Base-by-base conservation (phyloP, 257 asterid species). In the Capsicum rhomboideum region DNA sequence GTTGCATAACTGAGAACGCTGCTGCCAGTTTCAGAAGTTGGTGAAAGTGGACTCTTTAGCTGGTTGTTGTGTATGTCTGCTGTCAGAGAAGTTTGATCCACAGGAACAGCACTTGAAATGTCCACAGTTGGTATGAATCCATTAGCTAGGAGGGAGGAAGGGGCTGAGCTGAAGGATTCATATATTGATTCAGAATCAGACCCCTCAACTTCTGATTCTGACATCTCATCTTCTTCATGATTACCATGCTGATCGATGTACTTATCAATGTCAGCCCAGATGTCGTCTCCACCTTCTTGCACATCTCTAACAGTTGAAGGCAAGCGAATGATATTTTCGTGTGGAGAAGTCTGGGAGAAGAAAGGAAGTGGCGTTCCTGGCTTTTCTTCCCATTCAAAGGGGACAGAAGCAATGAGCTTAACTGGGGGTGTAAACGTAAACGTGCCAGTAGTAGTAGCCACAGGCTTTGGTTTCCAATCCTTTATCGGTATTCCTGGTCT, bases 361-460 rank as follows among this genome's bases (percentile, higher is more conserved):
- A 83, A 75, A 10, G 89, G 89, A 42, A 92, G 92, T 44, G 99
- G 99, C 52, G 90, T 93, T 52, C 99, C 97, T 4, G 98, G 98
- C 86, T 91, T 96, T 83, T 93, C 97, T 88, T 96, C 97, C 98
- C 99, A 94, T 23, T 90, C 89, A 26, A 96, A 96, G 7, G 98
- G 99, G 61, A 92, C 87, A 0, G 99, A 96, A 55, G 93, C 95
- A 18, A 91, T 89, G 40, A 91, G 88, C 89, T 93, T 93, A 52
- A 84, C 87, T 5, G 95, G 92, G 31, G 88, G 88, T 14, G 85
- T 75, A 28, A 79, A 82, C 17, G 77, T 59, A 44, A 66, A 18
- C 1, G 79, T 90, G 26, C 53, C 29, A 37, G 64, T 86, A 49
- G 78, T 31, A 2, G 84, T 77, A 77, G 17, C 64, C 0, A 9